Evolutionary conservation across 1,284 basidiomycete species (phyloP).

Genomic region (Ustilago curta): DNA sequence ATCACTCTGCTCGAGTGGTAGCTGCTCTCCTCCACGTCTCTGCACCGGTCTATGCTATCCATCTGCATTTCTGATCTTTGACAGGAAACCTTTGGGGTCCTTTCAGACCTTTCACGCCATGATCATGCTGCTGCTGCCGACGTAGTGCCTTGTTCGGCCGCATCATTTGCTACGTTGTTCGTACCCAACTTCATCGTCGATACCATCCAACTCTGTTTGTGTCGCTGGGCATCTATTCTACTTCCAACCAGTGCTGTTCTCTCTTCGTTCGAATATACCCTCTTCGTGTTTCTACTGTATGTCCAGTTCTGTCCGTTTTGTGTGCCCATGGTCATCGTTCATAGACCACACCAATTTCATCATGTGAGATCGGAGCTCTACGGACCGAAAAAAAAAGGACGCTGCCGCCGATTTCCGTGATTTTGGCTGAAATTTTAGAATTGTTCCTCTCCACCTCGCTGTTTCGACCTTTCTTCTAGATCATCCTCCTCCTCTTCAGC

Average conservation of each 20-base stretch:
- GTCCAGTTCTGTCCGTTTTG: not conserved
- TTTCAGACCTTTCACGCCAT: no score
- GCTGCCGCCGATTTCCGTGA: constrained; percentile 19
- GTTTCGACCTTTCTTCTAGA: not conserved
- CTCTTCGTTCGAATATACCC: not conserved
- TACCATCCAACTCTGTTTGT: not conserved
- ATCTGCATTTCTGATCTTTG: no score
- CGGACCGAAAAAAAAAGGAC: not conserved
- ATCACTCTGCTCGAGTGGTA: constrained; percentile 52
- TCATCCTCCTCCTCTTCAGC: not conserved
- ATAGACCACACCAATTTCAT: not conserved
- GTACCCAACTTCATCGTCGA: no score
- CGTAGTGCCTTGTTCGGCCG: no score
- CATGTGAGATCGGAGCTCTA: not conserved
- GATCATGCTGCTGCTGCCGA: no score
- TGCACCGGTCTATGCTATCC: not conserved
- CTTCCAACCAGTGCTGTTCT: not conserved
- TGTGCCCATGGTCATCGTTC: not conserved
- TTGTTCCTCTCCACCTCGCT: constrained; percentile 4
- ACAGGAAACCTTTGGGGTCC: no score
- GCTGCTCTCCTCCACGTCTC: not conserved
- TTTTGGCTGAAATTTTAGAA: constrained; percentile 1
- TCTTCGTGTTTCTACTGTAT: not conserved
- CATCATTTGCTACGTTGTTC: no score
- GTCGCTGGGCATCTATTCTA: not conserved